A percentile compares a stretch with the other conserved stretches of the same genome.
These are phyloP conservation scores for Leucocoprinus sp. DNA, from an alignment of 768 basidiomycete genomes.

Conservation along the genomic window DNA sequence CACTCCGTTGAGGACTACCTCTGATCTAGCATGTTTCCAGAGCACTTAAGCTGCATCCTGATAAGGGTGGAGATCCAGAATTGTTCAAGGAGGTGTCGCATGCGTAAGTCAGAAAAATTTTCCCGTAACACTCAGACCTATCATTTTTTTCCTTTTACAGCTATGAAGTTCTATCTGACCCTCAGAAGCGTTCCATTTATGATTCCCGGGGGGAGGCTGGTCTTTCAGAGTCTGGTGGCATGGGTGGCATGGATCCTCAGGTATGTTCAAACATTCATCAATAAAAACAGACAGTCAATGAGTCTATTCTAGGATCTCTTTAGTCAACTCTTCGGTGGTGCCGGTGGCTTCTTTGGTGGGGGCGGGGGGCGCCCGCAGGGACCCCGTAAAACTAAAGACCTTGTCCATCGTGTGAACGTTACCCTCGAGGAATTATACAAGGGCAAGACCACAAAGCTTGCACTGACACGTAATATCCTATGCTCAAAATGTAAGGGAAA, in stretches of 20 bases:
- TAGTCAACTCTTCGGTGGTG: slow-evolving; percentile 90
- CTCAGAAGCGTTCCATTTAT: slow-evolving; percentile 74
- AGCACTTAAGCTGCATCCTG: slow-evolving; percentile 79
- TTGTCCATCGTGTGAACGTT: slow-evolving; percentile 93
- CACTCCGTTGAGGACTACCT: slow-evolving; percentile 1
- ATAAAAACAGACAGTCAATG: slow-evolving; percentile 7
- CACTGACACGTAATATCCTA: slow-evolving; percentile 90
- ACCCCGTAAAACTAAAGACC: slow-evolving; percentile 93
- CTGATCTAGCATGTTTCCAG: slow-evolving; percentile 27
- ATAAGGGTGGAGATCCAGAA: slow-evolving; percentile 95
- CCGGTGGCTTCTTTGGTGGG: slow-evolving; percentile 74
- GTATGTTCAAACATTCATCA: slow-evolving; percentile 25
- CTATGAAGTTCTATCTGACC: slow-evolving; percentile 89
- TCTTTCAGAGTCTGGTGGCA: slow-evolving; percentile 74
- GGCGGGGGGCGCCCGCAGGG: slow-evolving; percentile 61
- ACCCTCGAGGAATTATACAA: slow-evolving; percentile 98
- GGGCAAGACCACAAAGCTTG: slow-evolving; percentile 97
- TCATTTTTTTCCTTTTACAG: slow-evolving; percentile 26
- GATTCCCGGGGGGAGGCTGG: slow-evolving; percentile 93
- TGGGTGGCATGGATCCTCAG: slow-evolving; percentile 97
- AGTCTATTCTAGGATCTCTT: slow-evolving; percentile 68
- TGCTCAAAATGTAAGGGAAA: slow-evolving; percentile 92
- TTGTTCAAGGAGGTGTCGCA: slow-evolving; percentile 96
- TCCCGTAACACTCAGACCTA: not conserved
- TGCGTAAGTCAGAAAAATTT: slow-evolving; percentile 52